Evolutionary conservation across 352 stramenopile species (phyloP).

Genomic region (Globisporangium yorkense): DNA sequence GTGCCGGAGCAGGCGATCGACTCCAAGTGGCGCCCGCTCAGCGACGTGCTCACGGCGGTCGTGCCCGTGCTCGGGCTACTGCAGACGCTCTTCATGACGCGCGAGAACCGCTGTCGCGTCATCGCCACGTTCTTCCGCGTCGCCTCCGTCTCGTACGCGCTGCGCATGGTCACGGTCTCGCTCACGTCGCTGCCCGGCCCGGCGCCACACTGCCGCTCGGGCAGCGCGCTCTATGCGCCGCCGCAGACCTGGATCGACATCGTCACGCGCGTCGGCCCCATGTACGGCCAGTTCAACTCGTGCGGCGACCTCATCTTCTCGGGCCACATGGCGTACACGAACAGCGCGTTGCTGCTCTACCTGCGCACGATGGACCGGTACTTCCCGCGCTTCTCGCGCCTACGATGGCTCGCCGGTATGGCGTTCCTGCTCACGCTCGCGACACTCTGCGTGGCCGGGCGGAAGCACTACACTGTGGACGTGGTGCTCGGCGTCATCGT

Average conservation of each 20-base stretch:
- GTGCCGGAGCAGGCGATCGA: constrained; percentile 56
- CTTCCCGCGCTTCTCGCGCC: constrained; percentile 34
- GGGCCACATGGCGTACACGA: constrained; percentile 74
- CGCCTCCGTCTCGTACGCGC: constrained; percentile 61
- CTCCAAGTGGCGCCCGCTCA: constrained; percentile 54
- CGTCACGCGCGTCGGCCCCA: constrained; percentile 54
- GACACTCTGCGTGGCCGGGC: constrained; percentile 47
- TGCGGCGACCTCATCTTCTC: constrained; percentile 78
- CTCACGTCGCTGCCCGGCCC: constrained; percentile 67
- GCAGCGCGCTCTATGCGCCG: constrained; percentile 47
- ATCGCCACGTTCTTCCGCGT: constrained; percentile 62
- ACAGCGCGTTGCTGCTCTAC: constrained; percentile 57
- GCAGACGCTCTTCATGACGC: constrained; percentile 40
- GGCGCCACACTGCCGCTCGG: constrained; percentile 52
- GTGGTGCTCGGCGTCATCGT: constrained; percentile 63
- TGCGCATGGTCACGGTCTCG: constrained; percentile 58
- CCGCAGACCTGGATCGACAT: constrained; percentile 69
- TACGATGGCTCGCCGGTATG: constrained; percentile 47
- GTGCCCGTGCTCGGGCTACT: constrained; percentile 56
- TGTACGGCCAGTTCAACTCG: constrained; percentile 73
- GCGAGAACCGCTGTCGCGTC: constrained; percentile 40
- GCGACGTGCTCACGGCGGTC: constrained; percentile 55
- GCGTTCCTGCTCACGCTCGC: constrained; percentile 45
- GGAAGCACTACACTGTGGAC: constrained; percentile 77
- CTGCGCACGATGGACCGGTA: constrained; percentile 57